A percentile compares a stretch with the other conserved stretches of the same genome.
Conservation (phyloP, 2,329 filamentous ascomycete species). For the Catunica adiposa region DNA sequence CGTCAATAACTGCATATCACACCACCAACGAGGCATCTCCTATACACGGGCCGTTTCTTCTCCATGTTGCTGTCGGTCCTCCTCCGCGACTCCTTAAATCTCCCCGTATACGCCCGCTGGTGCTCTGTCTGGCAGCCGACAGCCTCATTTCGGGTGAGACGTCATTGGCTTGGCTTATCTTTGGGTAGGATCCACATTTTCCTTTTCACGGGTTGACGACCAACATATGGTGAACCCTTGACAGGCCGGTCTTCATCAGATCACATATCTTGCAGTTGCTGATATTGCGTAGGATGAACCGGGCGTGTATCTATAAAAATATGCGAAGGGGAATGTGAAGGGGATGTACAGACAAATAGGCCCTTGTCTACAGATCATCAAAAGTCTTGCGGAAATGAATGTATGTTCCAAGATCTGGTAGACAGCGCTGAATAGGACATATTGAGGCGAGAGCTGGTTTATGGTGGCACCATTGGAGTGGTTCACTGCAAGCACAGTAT, state of each 20-base stretch:
- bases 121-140: conserved; percentile 9
- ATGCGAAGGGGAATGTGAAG: background rate
- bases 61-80: background rate
- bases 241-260: background rate
- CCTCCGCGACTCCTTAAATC: background rate
- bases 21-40: background rate
- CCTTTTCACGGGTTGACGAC: background rate
- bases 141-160: conserved; percentile 12
- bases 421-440: background rate
- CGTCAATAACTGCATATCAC: background rate
- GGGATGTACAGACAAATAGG: background rate
- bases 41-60: background rate
- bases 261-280: background rate
- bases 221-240: background rate
- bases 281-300: background rate
- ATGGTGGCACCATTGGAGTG: background rate
- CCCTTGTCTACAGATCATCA: background rate
- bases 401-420: background rate
- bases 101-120: background rate
- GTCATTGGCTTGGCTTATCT: conserved; percentile 12
- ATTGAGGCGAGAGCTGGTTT: too few relatives aligned
- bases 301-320: background rate
- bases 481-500: background rate
- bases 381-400: background rate
- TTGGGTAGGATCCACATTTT: conserved; percentile 3